These are phyloP conservation scores for Niebla homalea DNA, from an alignment of 495 filamentous ascomycete genomes.

Conservation along the genomic window DNA sequence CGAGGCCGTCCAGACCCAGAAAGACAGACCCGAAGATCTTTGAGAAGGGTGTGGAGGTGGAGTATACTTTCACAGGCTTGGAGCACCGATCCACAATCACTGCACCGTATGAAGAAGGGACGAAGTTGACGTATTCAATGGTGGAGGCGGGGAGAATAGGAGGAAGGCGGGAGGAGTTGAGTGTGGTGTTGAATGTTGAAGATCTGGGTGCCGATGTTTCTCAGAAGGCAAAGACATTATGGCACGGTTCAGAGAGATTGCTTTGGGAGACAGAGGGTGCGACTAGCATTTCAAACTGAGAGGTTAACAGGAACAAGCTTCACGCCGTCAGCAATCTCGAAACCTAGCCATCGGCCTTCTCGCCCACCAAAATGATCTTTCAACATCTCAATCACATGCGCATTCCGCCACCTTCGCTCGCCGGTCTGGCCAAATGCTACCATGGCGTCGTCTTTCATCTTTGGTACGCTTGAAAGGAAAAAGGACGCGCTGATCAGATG, in stretches of 20 bases:
- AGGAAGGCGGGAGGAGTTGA: constrained; percentile 8
- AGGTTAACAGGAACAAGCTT: constrained; percentile 1
- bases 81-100: constrained; percentile 5
- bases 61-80: constrained; percentile 8
- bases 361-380: constrained; percentile 11
- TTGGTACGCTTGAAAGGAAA: constrained; percentile 10
- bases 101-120: background rate
- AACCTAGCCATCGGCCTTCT: constrained; percentile 16
- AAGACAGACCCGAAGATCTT: too few relatives aligned
- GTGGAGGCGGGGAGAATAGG: constrained; percentile 8
- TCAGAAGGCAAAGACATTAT: too few relatives aligned
- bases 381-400: constrained; percentile 13
- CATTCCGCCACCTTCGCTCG: background rate
- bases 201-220: too few relatives aligned
- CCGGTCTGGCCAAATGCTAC: constrained; percentile 3
- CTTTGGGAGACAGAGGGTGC: too few relatives aligned
- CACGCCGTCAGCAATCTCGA: constrained; percentile 9
- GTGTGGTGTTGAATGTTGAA: too few relatives aligned
- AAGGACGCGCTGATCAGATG: constrained; percentile 14
- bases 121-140: constrained; percentile 7
- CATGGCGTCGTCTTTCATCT: constrained; percentile 8
- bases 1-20: too few relatives aligned
- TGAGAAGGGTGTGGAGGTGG: background rate
- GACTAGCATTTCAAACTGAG: too few relatives aligned
- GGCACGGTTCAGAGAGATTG: too few relatives aligned